These are phyloP conservation scores for Luvunga scandens DNA, from an alignment of 345 rosid species.

Conservation along the genomic window DNA sequence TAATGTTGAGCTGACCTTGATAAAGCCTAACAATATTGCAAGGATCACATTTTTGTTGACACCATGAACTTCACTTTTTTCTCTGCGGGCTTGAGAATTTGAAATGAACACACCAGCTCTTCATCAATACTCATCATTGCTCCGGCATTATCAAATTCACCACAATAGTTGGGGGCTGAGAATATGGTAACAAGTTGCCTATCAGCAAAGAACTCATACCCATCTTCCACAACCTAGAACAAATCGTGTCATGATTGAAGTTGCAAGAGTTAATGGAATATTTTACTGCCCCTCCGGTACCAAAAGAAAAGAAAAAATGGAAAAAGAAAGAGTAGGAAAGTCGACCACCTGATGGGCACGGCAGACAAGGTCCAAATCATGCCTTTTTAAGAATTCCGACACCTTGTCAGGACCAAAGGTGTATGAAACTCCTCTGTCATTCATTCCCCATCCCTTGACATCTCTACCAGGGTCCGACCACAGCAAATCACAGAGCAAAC, in stretches of 20 bases:
- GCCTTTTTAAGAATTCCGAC: slow-evolving; percentile 65
- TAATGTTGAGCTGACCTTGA: slow-evolving; percentile 30
- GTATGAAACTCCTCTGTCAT: slow-evolving; percentile 90
- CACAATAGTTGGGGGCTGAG: slow-evolving; percentile 95
- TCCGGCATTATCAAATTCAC: slow-evolving; percentile 98
- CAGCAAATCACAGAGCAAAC: slow-evolving; percentile 85
- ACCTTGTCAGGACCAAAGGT: slow-evolving; percentile 92
- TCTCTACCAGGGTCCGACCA: slow-evolving; percentile 97
- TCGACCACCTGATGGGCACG: slow-evolving; percentile 90
- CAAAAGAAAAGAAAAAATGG: background rate
- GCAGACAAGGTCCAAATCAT: slow-evolving; percentile 88
- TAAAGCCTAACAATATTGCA: slow-evolving; percentile 4
- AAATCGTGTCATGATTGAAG: slow-evolving; percentile 8
- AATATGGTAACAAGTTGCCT: slow-evolving; percentile 91
- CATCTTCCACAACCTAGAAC: slow-evolving; percentile 93
- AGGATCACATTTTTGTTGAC: slow-evolving; percentile 61
- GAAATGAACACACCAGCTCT: slow-evolving; percentile 90
- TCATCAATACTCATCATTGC: slow-evolving; percentile 95
- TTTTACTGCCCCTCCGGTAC: background rate
- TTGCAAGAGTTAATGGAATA: slow-evolving; percentile 1
- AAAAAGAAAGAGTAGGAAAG: background rate
- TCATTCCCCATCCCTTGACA: slow-evolving; percentile 93
- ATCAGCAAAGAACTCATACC: slow-evolving; percentile 95
- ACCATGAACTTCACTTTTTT: slow-evolving; percentile 63
- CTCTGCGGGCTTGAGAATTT: slow-evolving; percentile 92